Conservation (phyloP, 345 rosid species). For the thale cress (Arabidopsis thaliana) region DNA sequence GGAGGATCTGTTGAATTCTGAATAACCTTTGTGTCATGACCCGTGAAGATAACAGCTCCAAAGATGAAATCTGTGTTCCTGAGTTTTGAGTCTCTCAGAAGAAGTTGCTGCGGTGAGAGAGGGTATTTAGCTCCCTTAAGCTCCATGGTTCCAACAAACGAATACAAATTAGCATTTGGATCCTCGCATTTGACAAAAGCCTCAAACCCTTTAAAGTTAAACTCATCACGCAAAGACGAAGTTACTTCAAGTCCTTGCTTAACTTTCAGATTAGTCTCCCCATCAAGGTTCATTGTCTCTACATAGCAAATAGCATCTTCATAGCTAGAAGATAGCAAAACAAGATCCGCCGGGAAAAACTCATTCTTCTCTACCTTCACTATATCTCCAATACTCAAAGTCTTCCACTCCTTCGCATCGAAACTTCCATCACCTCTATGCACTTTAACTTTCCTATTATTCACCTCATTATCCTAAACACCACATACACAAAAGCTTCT, state of each 20-base stretch:
- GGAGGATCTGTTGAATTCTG: constrained; percentile 87
- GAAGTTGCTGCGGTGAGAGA: constrained; percentile 81
- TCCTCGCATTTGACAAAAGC: constrained; percentile 82
- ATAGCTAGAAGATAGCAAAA: constrained; percentile 80
- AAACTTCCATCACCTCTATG: constrained; percentile 64
- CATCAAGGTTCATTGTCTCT: constrained; percentile 97
- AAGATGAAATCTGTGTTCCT: constrained; percentile 80
- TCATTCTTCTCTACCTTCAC: constrained; percentile 86
- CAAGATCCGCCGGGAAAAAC: constrained; percentile 85
- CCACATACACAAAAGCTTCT: constrained; percentile 3
- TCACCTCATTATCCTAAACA: constrained; percentile 72
- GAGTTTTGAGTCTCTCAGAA: constrained; percentile 85
- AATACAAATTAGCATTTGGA: constrained; percentile 87
- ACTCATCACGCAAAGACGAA: constrained; percentile 61
- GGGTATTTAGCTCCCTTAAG: constrained; percentile 61
- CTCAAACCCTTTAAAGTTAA: constrained; percentile 62
- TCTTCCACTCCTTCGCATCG: constrained; percentile 64
- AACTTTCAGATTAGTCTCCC: constrained; percentile 88
- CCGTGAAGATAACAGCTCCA: constrained; percentile 86
- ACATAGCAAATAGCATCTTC: constrained; percentile 88
- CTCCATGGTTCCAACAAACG: constrained; percentile 81
- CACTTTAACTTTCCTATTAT: constrained; percentile 76
- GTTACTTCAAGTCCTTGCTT: constrained; percentile 84
- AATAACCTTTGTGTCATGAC: constrained; percentile 90
- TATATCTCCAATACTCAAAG: constrained; percentile 77